Percentiles rank a stretch among this genome's conserved stretches.
These are phyloP conservation scores for Xylaria polymorpha DNA, from an alignment of 2,329 filamentous ascomycete genomes.

Conservation along the genomic window DNA sequence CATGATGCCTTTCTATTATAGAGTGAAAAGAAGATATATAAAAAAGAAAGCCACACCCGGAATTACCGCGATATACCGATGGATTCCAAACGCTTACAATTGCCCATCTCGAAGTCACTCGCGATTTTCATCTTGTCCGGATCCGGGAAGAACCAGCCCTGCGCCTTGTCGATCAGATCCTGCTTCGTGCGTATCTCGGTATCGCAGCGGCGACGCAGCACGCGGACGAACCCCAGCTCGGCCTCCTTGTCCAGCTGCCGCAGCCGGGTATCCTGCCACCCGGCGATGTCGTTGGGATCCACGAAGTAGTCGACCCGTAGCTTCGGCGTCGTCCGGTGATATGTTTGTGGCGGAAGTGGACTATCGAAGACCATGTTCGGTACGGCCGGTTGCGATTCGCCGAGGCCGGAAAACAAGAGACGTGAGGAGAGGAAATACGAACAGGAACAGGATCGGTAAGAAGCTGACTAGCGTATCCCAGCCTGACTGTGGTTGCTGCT, in stretches of 20 bases:
- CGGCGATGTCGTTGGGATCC: constrained; percentile 79
- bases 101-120: constrained; percentile 61
- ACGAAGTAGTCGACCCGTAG: constrained; percentile 86
- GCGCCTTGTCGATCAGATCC: constrained; percentile 78
- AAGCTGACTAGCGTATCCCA: constrained; percentile 76
- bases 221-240: constrained; percentile 77
- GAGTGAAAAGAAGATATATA: not conserved
- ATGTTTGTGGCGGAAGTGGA: constrained; percentile 76
- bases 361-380: constrained; percentile 82
- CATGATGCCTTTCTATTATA: constrained; percentile 23
- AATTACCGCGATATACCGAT: constrained; percentile 53
- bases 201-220: constrained; percentile 78
- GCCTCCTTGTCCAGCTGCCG: constrained; percentile 79
- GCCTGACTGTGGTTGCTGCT: constrained; percentile 62
- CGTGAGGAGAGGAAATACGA: constrained; percentile 84
- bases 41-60: not conserved
- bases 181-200: constrained; percentile 74
- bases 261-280: constrained; percentile 76
- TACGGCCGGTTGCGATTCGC: constrained; percentile 62
- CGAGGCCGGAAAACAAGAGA: constrained; percentile 78
- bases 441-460: constrained; percentile 88
- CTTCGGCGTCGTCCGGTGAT: constrained; percentile 75
- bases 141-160: constrained; percentile 89
- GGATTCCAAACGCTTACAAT: constrained; percentile 63
- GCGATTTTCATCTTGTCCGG: constrained; percentile 81